Percentiles rank a stretch among this genome's conserved stretches.
Conservation (phyloP, 495 filamentous ascomycete species). For the Friedmanniomyces endolithicus region DNA sequence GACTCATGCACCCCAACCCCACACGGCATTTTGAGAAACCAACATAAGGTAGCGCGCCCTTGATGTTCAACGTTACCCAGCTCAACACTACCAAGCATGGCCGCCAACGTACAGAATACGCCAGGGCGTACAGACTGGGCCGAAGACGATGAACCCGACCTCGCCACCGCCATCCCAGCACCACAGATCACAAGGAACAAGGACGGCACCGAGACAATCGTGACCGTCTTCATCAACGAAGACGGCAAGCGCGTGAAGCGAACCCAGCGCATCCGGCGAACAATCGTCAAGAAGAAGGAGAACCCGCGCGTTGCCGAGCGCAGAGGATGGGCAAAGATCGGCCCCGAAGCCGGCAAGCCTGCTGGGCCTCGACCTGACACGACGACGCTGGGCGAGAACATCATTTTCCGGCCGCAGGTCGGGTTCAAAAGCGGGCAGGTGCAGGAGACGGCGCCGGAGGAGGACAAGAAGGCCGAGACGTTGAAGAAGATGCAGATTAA, state of each 20-base stretch:
- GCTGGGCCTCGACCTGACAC: constrained; percentile 65
- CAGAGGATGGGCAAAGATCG: constrained; percentile 85
- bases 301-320: constrained; percentile 95
- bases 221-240: constrained; percentile 83
- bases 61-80: too few species aligned
- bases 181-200: constrained; percentile 84
- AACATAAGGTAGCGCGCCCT: too few species aligned
- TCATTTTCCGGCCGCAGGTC: constrained; percentile 76
- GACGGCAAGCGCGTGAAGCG: constrained; percentile 92
- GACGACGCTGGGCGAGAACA: constrained; percentile 91
- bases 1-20: too few species aligned
- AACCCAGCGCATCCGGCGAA: constrained; percentile 83
- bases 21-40: too few species aligned
- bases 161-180: constrained; percentile 63
- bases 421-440: constrained; percentile 78
- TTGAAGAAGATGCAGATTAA: constrained; percentile 99
- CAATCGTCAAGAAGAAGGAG: constrained; percentile 75
- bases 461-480: constrained; percentile 53
- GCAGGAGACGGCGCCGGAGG: constrained; percentile 56
- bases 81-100: constrained; percentile 12
- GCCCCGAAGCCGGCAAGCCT: constrained; percentile 61
- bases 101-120: constrained; percentile 18
- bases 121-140: constrained; percentile 75
- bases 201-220: constrained; percentile 91
- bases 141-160: constrained; percentile 89